Evolutionary conservation across 73 alveolate genomes (phyloP).

Genomic region (Paramecium pentaurelia): DNA sequence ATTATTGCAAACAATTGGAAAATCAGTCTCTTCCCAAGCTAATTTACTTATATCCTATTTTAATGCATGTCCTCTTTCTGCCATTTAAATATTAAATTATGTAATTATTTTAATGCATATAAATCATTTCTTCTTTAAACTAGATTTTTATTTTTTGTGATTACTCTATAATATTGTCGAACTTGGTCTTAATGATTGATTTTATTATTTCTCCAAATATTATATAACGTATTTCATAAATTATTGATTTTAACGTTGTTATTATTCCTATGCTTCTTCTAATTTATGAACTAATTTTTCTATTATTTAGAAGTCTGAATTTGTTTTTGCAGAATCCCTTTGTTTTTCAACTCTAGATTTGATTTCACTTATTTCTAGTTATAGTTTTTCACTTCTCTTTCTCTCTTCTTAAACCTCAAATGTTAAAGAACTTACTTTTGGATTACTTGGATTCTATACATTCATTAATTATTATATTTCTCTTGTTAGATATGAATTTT

Average conservation of each 20-base stretch:
- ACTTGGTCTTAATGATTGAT: background rate
- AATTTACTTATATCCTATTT: constrained; percentile 76
- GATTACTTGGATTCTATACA: background rate
- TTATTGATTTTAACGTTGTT: background rate
- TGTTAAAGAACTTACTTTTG: background rate
- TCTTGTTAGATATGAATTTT: constrained; percentile 5
- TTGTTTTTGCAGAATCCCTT: constrained; percentile 27
- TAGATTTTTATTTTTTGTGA: background rate
- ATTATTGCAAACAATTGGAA: constrained; percentile 93
- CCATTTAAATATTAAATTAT: constrained; percentile 25
- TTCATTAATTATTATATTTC: constrained; percentile 18
- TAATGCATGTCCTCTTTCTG: constrained; percentile 76
- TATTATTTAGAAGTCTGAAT: background rate
- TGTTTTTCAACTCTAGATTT: constrained; percentile 21
- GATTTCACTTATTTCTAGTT: background rate
- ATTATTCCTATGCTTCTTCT: constrained; percentile 33
- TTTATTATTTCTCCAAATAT: constrained; percentile 7
- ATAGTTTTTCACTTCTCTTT: background rate
- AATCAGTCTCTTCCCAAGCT: constrained; percentile 97
- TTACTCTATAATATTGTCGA: background rate
- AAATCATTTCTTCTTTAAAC: constrained; percentile 6
- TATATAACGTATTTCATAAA: constrained; percentile 25
- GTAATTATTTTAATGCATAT: background rate
- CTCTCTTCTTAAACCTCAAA: background rate
- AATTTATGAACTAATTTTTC: constrained; percentile 25